phyloP scores from a whole-genome alignment of 805 yeast species.

The Cyberlindnera amylophila region DNA sequence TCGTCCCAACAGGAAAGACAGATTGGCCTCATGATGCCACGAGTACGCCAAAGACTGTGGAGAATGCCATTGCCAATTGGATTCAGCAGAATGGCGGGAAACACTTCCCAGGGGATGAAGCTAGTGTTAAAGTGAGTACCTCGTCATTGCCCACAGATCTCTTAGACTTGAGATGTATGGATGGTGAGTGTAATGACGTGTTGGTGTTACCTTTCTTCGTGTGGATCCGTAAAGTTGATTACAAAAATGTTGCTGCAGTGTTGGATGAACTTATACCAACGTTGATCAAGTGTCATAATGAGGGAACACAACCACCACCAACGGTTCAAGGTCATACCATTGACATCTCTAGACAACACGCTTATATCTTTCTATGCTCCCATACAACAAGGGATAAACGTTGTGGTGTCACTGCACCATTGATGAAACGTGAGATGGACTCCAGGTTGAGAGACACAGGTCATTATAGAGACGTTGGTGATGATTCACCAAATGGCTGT shows the following conservation, averaged over 20 bases:
- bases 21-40: slow-evolving; percentile 85
- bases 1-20: slow-evolving; percentile 77
- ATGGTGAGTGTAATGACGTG: slow-evolving; percentile 51
- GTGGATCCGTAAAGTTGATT: slow-evolving; percentile 53
- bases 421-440: slow-evolving; percentile 78
- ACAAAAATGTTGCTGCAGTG: slow-evolving; percentile 40
- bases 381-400: slow-evolving; percentile 88
- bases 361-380: slow-evolving; percentile 76
- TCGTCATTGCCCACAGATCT: slow-evolving; percentile 50
- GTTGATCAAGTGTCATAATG: slow-evolving; percentile 30
- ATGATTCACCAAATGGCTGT: slow-evolving; percentile 72
- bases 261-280: slow-evolving; percentile 42
- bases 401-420: slow-evolving; percentile 93
- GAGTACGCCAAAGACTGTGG: slow-evolving; percentile 42
- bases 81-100: slow-evolving; percentile 10
- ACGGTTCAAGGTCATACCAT: slow-evolving; percentile 28
- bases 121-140: slow-evolving; percentile 45
- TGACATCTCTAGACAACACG: slow-evolving; percentile 35
- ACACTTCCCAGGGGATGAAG: slow-evolving; percentile 20
- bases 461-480: slow-evolving; percentile 71
- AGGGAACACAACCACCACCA: slow-evolving; percentile 17
- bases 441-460: slow-evolving; percentile 65
- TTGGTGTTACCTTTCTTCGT: slow-evolving; percentile 71
- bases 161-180: slow-evolving; percentile 39
- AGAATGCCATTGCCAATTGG: slow-evolving; percentile 42